Percentiles rank a stretch among this genome's conserved stretches.
Evolutionary conservation across 208 protist species (phyloP).

Genomic region (Trypanosoma cruzi): DNA sequence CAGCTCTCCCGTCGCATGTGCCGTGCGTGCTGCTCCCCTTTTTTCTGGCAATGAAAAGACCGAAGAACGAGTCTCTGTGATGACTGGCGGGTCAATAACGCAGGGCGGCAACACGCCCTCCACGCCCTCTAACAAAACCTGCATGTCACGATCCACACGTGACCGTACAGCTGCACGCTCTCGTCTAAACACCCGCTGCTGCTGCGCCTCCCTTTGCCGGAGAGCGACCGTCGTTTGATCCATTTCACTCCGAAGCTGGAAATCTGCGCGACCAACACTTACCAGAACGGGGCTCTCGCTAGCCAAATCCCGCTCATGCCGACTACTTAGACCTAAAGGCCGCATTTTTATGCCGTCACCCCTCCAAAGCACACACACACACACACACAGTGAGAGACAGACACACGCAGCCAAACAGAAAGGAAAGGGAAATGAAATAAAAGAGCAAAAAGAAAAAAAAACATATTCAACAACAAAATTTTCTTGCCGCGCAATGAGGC

Average conservation of each 20-base stretch:
- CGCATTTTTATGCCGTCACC: neutral
- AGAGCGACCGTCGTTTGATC: neutral
- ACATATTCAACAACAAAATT: neutral
- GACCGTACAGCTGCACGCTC: conserved; percentile 16
- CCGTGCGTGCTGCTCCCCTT: too few species aligned
- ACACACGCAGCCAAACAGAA: neutral
- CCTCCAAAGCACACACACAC: neutral
- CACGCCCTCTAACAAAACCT: conserved; percentile 10
- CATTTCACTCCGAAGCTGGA: conserved; percentile 39
- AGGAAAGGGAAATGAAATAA: conserved; percentile 7
- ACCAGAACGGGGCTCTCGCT: conserved; percentile 44
- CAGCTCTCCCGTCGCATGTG: neutral
- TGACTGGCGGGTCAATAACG: conserved; percentile 11
- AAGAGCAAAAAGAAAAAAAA: conserved; percentile 24
- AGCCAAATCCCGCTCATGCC: conserved; percentile 39
- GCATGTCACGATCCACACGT: conserved; percentile 14
- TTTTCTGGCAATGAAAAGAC: neutral
- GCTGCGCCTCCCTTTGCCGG: neutral
- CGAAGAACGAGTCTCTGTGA: neutral
- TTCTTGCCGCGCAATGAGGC: neutral
- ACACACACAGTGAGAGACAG: too few species aligned
- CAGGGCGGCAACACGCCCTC: conserved; percentile 12
- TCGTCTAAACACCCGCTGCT: neutral
- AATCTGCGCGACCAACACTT: conserved; percentile 35
- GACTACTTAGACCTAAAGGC: neutral